Conservation (phyloP, 495 filamentous ascomycete genomes). For the Penicillium canescens region DNA sequence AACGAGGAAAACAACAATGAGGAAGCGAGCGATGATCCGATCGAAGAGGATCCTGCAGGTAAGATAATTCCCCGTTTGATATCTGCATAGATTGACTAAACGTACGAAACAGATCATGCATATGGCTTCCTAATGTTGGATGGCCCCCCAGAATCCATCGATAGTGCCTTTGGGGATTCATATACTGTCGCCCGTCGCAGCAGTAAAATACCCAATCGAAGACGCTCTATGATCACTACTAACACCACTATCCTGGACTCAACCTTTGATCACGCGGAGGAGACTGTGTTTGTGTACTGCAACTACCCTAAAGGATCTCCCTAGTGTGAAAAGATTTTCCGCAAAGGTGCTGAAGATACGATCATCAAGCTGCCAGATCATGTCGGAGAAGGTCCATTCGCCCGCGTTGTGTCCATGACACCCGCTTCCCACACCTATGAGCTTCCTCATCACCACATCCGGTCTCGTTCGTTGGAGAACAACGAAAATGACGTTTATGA, state of each 20-base stretch:
- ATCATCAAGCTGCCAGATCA: conserved; percentile 33
- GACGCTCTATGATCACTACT: conserved; percentile 24
- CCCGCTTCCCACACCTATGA: conserved; percentile 6
- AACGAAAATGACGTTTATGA: conserved; percentile 6
- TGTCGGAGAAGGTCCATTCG: conserved; percentile 32
- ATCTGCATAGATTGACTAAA: no score
- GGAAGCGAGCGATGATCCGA: no score
- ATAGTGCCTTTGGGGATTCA: conserved; percentile 21
- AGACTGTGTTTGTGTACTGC: conserved; percentile 26
- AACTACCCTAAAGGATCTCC: conserved; percentile 20
- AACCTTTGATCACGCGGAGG: conserved; percentile 27
- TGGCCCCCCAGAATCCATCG: conserved; percentile 29
- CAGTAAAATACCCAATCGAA: conserved; percentile 13
- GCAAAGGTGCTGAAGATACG: conserved; percentile 31
- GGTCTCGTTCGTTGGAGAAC: not conserved
- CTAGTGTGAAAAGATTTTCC: conserved; percentile 23
- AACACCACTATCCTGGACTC: conserved; percentile 27
- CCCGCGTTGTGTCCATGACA: conserved; percentile 25
- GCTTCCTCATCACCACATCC: not conserved
- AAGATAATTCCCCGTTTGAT: no score
- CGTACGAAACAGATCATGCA: conserved; percentile 11
- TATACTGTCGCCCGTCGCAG: conserved; percentile 6
- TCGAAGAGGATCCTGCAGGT: no score
- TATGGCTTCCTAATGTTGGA: conserved; percentile 40
- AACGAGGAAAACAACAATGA: conserved; percentile 13